Conservation (phyloP, 768 basidiomycete species). For the Trametes punicea region DNA sequence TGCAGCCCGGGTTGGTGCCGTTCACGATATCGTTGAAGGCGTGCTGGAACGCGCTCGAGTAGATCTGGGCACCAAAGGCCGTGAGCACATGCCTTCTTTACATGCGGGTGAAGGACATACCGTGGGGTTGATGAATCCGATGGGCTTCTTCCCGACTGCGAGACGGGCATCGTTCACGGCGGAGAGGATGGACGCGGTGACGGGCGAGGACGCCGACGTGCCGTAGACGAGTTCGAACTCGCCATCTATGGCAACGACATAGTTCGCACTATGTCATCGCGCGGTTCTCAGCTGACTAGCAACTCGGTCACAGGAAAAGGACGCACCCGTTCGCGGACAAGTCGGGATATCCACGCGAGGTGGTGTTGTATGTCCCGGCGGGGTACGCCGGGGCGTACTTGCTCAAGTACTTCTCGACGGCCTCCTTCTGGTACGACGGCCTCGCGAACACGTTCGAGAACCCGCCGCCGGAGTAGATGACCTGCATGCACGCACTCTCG, state of each 20-base stretch:
- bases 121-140: slow-evolving; percentile 60
- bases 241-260: slow-evolving; percentile 31
- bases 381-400: slow-evolving; percentile 34
- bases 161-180: slow-evolving; percentile 38
- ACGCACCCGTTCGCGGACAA: slow-evolving; percentile 34
- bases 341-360: slow-evolving; percentile 32
- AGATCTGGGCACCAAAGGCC: slow-evolving; percentile 12
- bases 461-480: slow-evolving; percentile 39
- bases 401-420: slow-evolving; percentile 27
- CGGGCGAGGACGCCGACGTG: slow-evolving; percentile 37
- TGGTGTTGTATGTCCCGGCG: slow-evolving; percentile 33
- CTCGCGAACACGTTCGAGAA: slow-evolving; percentile 40
- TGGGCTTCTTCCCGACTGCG: slow-evolving; percentile 32
- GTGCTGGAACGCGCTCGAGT: slow-evolving; percentile 17
- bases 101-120: slow-evolving; percentile 33
- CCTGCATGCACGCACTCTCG: slow-evolving; percentile 36
- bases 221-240: slow-evolving; percentile 33
- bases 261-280: slow-evolving; percentile 28
- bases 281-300: background rate
- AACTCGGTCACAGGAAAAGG: background rate
- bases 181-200: slow-evolving; percentile 33
- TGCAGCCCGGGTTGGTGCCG: slow-evolving; percentile 36
- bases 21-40: slow-evolving; percentile 35
- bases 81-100: background rate
- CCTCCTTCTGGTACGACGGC: slow-evolving; percentile 34